Evolutionary conservation across 2,329 filamentous ascomycete species (phyloP).

Genomic region (Ceratocystiopsis minuta): DNA sequence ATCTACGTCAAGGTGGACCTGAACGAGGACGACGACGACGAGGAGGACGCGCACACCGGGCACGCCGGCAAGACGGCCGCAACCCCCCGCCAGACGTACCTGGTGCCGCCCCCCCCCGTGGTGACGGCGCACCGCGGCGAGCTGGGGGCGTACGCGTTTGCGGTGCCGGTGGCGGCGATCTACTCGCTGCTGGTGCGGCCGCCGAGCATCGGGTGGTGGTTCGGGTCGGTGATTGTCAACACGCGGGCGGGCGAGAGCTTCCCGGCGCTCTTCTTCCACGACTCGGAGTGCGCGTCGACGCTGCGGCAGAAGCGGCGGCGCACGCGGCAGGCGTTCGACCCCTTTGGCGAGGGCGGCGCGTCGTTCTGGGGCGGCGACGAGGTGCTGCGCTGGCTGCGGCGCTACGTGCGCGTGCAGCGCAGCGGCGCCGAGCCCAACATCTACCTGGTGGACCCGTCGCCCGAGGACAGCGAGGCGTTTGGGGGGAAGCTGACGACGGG

Average conservation of each 20-base stretch:
- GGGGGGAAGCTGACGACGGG: conserved; percentile 37
- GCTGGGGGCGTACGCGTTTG: conserved; percentile 72
- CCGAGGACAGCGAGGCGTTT: conserved; percentile 65
- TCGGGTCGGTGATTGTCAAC: conserved; percentile 88
- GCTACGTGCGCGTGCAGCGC: conserved; percentile 67
- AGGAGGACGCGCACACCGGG: conserved; percentile 33
- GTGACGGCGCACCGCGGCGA: conserved; percentile 49
- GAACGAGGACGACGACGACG: conserved; percentile 33
- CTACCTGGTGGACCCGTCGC: conserved; percentile 73
- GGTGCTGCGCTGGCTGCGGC: conserved; percentile 73
- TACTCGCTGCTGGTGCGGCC: conserved; percentile 82
- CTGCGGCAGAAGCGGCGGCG: conserved; percentile 84
- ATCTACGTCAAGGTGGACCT: conserved; percentile 94
- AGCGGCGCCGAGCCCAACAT: conserved; percentile 77
- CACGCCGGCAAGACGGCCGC: conserved; percentile 18
- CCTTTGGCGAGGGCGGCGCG: conserved; percentile 66
- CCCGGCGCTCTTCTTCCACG: conserved; percentile 91
- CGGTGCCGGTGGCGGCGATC: conserved; percentile 73
- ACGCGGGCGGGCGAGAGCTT: conserved; percentile 80
- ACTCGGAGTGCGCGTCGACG: conserved; percentile 89
- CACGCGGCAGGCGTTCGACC: conserved; percentile 71
- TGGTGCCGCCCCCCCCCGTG: conserved; percentile 81
- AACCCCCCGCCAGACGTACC: conserved; percentile 68
- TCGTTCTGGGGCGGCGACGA: conserved; percentile 98
- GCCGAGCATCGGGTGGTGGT: conserved; percentile 96